Evolutionary conservation across 441 rosid species (phyloP).

Genomic region (Cnidoscolus chayamansa): DNA sequence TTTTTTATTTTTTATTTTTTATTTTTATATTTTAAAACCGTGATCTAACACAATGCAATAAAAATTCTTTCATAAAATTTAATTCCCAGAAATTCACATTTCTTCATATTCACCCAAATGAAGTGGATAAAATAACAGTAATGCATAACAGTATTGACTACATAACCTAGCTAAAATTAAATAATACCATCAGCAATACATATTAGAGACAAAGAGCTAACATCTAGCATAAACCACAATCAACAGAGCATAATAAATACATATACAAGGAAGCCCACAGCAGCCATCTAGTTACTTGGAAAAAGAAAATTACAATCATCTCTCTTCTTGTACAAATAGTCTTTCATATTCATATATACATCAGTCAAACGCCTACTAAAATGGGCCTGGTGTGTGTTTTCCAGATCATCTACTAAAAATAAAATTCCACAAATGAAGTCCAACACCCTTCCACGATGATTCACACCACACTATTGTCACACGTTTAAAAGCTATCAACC

Average conservation of each 20-base stretch:
- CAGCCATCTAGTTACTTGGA: constrained; percentile 13
- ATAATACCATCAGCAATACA: background rate
- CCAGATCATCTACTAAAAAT: constrained; percentile 4
- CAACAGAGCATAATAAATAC: constrained; percentile 8
- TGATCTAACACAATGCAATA: no score
- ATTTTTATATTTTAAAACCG: no score
- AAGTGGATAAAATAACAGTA: background rate
- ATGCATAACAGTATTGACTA: background rate
- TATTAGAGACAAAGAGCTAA: background rate
- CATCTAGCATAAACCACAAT: constrained; percentile 3
- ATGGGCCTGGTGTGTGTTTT: constrained; percentile 1
- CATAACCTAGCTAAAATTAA: background rate
- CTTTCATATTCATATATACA: constrained; percentile 8
- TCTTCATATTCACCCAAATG: no score
- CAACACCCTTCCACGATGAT: constrained; percentile 5
- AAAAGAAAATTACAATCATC: constrained; percentile 6
- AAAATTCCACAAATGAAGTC: constrained; percentile 13
- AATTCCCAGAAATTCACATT: no score
- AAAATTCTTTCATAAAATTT: no score
- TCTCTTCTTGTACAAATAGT: background rate
- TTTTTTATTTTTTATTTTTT: no score
- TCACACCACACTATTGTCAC: background rate
- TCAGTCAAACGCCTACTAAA: constrained; percentile 1
- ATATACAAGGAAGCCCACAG: constrained; percentile 1
- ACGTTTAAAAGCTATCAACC: constrained; percentile 4